These are phyloP conservation scores for Hymenoscyphus scutula DNA, from an alignment of 2,329 filamentous ascomycete species.

Conservation along the genomic window DNA sequence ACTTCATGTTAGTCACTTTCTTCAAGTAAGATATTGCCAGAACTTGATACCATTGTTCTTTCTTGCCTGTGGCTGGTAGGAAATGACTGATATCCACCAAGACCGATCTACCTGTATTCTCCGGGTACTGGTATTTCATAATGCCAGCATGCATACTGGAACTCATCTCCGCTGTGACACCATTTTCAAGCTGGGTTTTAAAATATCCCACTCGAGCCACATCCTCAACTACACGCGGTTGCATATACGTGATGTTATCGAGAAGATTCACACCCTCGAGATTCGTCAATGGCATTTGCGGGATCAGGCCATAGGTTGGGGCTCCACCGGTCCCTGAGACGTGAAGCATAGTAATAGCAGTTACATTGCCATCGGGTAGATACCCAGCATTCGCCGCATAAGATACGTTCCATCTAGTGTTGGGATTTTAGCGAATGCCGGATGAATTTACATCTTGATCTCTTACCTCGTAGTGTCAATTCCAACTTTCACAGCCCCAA, in stretches of 20 bases:
- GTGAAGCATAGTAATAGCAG: constrained; percentile 41
- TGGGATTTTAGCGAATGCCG: constrained; percentile 30
- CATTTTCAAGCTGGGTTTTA: constrained; percentile 48
- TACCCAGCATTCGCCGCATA: constrained; percentile 32
- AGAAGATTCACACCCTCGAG: constrained; percentile 38
- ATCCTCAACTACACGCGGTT: constrained; percentile 40
- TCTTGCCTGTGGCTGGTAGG: constrained; percentile 42
- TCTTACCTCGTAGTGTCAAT: constrained; percentile 32
- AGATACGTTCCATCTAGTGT: not conserved
- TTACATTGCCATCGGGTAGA: constrained; percentile 44
- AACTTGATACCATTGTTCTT: constrained; percentile 42
- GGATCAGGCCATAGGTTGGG: constrained; percentile 56
- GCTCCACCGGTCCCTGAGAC: constrained; percentile 52
- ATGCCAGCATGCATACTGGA: constrained; percentile 50
- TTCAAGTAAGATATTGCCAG: not conserved
- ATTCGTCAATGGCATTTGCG: constrained; percentile 45
- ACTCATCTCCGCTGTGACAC: constrained; percentile 48
- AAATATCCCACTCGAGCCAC: constrained; percentile 53
- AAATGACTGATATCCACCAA: constrained; percentile 50
- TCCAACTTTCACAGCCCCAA: constrained; percentile 19
- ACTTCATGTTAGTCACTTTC: not conserved
- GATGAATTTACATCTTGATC: not conserved
- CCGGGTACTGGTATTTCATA: constrained; percentile 50
- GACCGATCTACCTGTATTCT: constrained; percentile 37
- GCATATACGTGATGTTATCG: constrained; percentile 41